Conservation (phyloP, 768 basidiomycete genomes). For the Crepidotus variabilis region DNA sequence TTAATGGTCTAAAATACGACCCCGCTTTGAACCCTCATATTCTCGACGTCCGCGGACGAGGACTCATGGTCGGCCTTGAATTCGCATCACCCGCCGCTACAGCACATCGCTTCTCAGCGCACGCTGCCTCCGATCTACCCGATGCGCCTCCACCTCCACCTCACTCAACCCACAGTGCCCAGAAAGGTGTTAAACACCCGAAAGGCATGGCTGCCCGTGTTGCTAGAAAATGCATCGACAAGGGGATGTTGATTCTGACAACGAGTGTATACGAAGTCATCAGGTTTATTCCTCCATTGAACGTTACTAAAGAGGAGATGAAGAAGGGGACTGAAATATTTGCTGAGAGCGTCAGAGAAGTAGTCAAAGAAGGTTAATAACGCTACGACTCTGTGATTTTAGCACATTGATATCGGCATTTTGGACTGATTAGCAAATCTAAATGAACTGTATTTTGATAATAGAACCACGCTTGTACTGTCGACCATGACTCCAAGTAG, state of each 20-base stretch:
- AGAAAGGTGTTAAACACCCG: constrained; percentile 19
- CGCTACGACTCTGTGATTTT: background rate
- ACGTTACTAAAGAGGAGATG: constrained; percentile 74
- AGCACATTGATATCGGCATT: background rate
- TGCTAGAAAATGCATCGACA: constrained; percentile 77
- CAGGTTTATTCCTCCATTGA: constrained; percentile 91
- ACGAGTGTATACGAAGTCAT: constrained; percentile 87
- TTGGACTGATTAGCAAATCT: no score
- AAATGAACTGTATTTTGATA: no score
- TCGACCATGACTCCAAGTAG: no score
- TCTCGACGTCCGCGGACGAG: constrained; percentile 83
- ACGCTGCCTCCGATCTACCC: constrained; percentile 6
- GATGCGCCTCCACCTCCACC: background rate
- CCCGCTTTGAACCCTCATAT: constrained; percentile 53
- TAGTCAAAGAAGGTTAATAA: constrained; percentile 44
- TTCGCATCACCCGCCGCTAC: constrained; percentile 63
- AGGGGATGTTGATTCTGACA: constrained; percentile 83
- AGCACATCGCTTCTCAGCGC: constrained; percentile 25
- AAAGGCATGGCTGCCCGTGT: constrained; percentile 63
- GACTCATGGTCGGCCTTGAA: constrained; percentile 87
- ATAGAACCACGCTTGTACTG: no score
- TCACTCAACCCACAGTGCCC: background rate
- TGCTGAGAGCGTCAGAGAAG: constrained; percentile 65
- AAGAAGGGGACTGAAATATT: constrained; percentile 65
- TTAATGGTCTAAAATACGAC: constrained; percentile 55